Conservation (phyloP, 108 stramenopile species). For the Mediolabrus comicus region DNA sequence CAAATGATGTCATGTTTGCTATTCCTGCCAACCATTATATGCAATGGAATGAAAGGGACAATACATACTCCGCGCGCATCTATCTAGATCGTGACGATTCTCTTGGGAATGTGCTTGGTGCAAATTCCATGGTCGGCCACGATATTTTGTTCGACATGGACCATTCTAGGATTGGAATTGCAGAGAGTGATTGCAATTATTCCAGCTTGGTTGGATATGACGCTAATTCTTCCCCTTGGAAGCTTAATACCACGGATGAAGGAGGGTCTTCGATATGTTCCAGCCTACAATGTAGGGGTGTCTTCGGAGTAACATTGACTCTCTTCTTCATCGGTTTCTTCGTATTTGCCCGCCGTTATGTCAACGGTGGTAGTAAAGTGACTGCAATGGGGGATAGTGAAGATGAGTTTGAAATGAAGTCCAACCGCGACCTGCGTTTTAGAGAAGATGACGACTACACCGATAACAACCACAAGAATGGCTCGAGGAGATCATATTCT, state of each 20-base stretch:
- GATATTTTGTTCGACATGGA: slow-evolving; percentile 95
- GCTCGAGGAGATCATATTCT: background rate
- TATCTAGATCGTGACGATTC: slow-evolving; percentile 62
- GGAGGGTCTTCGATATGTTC: background rate
- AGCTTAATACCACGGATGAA: background rate
- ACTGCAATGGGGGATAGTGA: background rate
- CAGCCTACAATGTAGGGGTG: slow-evolving; percentile 19
- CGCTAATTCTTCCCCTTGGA: background rate
- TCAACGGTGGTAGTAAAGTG: slow-evolving; percentile 18
- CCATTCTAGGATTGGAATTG: slow-evolving; percentile 87
- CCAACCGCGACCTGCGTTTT: background rate
- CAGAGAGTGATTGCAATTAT: slow-evolving; percentile 82
- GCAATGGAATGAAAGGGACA: slow-evolving; percentile 61
- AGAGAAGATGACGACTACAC: no score
- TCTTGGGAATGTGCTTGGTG: slow-evolving; percentile 89
- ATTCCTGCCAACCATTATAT: slow-evolving; percentile 82
- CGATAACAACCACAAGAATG: no score
- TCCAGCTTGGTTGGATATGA: background rate
- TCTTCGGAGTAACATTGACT: slow-evolving; percentile 18
- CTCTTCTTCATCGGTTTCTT: slow-evolving; percentile 27
- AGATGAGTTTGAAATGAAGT: slow-evolving; percentile 33
- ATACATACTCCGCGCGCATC: slow-evolving; percentile 61
- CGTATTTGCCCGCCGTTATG: slow-evolving; percentile 31
- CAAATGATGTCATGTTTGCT: slow-evolving; percentile 71
- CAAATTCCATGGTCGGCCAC: slow-evolving; percentile 95